Base-by-base conservation (phyloP, 1,284 basidiomycete genomes). In the Fistulina hepatica region DNA sequence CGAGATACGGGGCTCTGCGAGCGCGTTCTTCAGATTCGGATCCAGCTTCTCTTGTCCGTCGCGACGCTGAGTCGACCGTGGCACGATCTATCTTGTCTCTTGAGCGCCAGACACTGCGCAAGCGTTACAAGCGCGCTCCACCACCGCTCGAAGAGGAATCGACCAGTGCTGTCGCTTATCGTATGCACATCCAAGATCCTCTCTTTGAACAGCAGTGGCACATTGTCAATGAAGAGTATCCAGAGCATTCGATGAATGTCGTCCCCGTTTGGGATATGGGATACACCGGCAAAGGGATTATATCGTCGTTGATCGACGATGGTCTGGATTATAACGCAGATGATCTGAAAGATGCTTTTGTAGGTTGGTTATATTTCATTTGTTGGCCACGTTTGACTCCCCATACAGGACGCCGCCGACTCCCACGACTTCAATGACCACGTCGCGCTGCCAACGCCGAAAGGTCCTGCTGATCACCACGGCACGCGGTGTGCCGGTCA, bases 391-490 rank as follows among this genome's bases (percentile, higher is more conserved):
- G 11, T 30, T 31, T 30, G 34, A 33, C 8, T 26, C 23, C 13
- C 33, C 21, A 21, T 25, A 2, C 50, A 95, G 90, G 90, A 82
- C 54, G 77, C 85, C 10, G 81, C 77, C 28, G 82, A 93, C 41
- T 97, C 93, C 1, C 90, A 92, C 57, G 93, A 99, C 60, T 99
- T 92, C 59, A 98, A 98, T 57, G 88, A 95, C 52, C 91, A 98
- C 55, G 78, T 76, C 22, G 67, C 76, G 6, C 66, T 97, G 8
- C 95, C 95, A 3, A 82, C 81, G 26, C 95, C 95, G 0, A 74
- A 82, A 35, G 75, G 94, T 34, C 70, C 69, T 21, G 93, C 97
- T 49, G 95, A 99, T 52, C 88, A 90, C 55, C 95, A 99, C 54
- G 95, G 95, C 12, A 99, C 95, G 0, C 82, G 95, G 4, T 99